Evolutionary conservation across 2,329 filamentous ascomycete species (phyloP).

Genomic region (Paraconiothyrium brasiliense): DNA sequence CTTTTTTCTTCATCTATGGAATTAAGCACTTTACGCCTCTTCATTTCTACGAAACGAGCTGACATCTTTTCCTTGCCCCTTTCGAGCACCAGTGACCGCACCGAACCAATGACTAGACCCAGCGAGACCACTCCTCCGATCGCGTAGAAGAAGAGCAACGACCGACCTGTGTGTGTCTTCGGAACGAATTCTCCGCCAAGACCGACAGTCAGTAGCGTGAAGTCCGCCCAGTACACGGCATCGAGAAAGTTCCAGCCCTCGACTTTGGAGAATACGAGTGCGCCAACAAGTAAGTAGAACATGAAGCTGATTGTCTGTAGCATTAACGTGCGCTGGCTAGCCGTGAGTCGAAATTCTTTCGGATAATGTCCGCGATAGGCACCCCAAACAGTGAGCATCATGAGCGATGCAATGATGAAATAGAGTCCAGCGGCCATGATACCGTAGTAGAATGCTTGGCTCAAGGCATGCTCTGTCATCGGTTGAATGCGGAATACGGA

Average conservation of each 20-base stretch:
- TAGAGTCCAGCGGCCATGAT: constrained; percentile 67
- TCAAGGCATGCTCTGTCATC: constrained; percentile 57
- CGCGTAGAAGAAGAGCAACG: constrained; percentile 63
- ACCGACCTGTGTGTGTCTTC: constrained; percentile 59
- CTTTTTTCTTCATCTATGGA: constrained; percentile 51
- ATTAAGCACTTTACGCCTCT: constrained; percentile 54
- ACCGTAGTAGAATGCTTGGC: constrained; percentile 68
- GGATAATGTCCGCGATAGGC: constrained; percentile 63
- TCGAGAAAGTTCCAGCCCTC: constrained; percentile 65
- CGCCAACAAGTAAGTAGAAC: constrained; percentile 59
- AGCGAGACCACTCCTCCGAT: constrained; percentile 64
- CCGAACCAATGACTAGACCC: constrained; percentile 64
- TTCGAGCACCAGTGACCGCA: constrained; percentile 61
- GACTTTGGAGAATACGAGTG: constrained; percentile 57
- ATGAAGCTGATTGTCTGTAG: constrained; percentile 62
- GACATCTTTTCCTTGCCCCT: constrained; percentile 61
- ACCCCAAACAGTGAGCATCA: constrained; percentile 65
- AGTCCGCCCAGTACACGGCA: constrained; percentile 65
- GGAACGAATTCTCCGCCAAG: constrained; percentile 62
- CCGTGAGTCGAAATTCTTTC: constrained; percentile 65
- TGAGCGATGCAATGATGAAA: constrained; percentile 63
- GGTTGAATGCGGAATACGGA: constrained; percentile 55
- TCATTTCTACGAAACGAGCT: constrained; percentile 60
- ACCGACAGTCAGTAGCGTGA: constrained; percentile 65
- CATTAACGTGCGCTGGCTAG: constrained; percentile 65